Evolutionary conservation across 2,329 filamentous ascomycete species (phyloP), one percentile per base, ranked within the genome.

Genomic region (Sclerotinia minor): DNA sequence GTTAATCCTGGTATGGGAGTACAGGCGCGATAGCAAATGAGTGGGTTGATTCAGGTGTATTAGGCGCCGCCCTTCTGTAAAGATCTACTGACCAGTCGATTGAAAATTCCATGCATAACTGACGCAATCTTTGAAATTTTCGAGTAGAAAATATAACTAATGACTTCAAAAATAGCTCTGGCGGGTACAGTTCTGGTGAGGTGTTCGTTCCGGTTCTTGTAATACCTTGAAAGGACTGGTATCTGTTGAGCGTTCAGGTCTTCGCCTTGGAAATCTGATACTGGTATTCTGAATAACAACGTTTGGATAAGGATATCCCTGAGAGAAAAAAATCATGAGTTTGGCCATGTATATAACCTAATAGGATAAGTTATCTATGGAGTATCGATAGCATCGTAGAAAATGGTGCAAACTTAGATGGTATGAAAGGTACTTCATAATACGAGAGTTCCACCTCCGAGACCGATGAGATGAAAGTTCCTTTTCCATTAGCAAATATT

Each of bases 341-440:
- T 45, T 65, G 66, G 71, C 69, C 71, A 71, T 70, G 72, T 71
- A 74, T 35, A 35, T 35, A 35, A 65, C 61, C 69, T 66, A 68
- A 70, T 21, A 68, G 68, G 67, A 69, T 44, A 64, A 35, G 60
- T 70, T 67, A 55, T 68, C 69, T 69, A 71, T 73, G 74, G 74
- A 70, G 73, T 73, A 73, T 73, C 69, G 73, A 70, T 69, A 64
- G 53, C 64, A 64, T 67, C 70, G 69, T 71, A 69, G 65, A 53
- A 38, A 60, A 52, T 69, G 61, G 54, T 65, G 63, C 66, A 63
- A 35, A 66, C 71, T 72, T 13, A 32, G 41, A 60, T 47, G 44
- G 9, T 41, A 70, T 71, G 13, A 5, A 5, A 68, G 72, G 72
- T 69, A 73, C 70, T 67, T 73, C 75, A 74, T 75, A 71, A 72